Evolutionary conservation across 768 basidiomycete genomes (phyloP).

Genomic region (Gelatoporia subvermispora): DNA sequence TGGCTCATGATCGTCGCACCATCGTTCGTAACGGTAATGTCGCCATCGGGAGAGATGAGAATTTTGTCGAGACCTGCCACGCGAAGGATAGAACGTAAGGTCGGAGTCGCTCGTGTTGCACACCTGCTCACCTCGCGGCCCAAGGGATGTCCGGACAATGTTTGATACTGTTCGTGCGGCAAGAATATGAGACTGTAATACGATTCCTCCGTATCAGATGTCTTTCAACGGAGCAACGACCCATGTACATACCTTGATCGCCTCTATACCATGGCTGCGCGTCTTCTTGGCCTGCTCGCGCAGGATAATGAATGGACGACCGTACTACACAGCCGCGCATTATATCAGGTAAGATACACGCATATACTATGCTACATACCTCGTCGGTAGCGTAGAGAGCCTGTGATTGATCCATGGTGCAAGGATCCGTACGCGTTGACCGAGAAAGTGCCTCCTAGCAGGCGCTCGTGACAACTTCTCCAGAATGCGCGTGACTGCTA

Average conservation of each 20-base stretch:
- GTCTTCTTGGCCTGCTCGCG: constrained; percentile 9
- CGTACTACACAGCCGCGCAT: neutral
- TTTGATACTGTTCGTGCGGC: constrained; percentile 92
- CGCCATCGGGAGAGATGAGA: constrained; percentile 92
- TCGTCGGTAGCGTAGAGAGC: too few relatives aligned
- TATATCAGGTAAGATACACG: neutral
- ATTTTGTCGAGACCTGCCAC: constrained; percentile 86
- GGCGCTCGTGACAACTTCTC: too few relatives aligned
- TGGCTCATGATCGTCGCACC: constrained; percentile 97
- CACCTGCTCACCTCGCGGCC: constrained; percentile 70
- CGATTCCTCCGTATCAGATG: neutral
- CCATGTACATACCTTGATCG: constrained; percentile 3
- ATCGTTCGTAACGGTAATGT: constrained; percentile 99
- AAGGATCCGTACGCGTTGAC: too few relatives aligned
- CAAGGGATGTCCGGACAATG: constrained; percentile 91
- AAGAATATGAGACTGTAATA: constrained; percentile 81
- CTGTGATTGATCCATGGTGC: too few relatives aligned
- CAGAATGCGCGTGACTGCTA: too few relatives aligned
- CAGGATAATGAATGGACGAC: constrained; percentile 7
- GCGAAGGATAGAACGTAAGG: constrained; percentile 64
- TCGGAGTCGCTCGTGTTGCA: constrained; percentile 61
- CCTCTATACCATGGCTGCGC: constrained; percentile 8
- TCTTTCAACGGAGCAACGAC: neutral
- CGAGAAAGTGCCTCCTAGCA: too few relatives aligned
- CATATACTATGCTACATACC: too few relatives aligned